Evolutionary conservation across 2,329 filamentous ascomycete genomes (phyloP).

Genomic region (Xylariaceae sp.): DNA sequence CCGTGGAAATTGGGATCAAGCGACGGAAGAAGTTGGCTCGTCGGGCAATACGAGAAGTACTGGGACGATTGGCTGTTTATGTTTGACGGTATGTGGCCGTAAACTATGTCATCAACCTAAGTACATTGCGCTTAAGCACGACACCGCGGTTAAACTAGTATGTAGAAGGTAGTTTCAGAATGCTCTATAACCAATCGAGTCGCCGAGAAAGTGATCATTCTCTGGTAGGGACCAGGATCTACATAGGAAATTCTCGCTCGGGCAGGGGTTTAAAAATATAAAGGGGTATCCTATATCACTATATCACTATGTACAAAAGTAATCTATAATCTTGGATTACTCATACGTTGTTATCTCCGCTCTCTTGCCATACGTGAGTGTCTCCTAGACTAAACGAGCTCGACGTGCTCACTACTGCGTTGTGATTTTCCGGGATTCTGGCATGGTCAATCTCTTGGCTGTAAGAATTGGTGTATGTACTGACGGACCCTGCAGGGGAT

Average conservation of each 20-base stretch:
- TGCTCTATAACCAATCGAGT: background rate
- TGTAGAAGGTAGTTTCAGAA: background rate
- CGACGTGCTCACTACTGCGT: constrained; percentile 35
- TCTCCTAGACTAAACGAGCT: constrained; percentile 41
- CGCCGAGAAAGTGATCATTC: background rate
- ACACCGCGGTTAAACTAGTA: background rate
- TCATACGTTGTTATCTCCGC: constrained; percentile 34
- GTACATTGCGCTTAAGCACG: background rate
- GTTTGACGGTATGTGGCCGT: constrained; percentile 52
- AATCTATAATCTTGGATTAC: constrained; percentile 1
- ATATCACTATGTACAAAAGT: constrained; percentile 11
- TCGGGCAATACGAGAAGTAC: constrained; percentile 50
- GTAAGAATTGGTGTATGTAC: constrained; percentile 15
- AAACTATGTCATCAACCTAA: background rate
- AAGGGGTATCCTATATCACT: constrained; percentile 19
- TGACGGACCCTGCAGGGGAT: constrained; percentile 28
- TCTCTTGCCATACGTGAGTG: constrained; percentile 39
- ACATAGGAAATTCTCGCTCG: too few relatives aligned
- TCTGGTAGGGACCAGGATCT: background rate
- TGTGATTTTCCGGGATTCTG: constrained; percentile 12
- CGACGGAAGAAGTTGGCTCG: constrained; percentile 49
- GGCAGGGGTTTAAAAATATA: background rate
- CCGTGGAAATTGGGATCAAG: constrained; percentile 49
- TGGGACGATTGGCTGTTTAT: constrained; percentile 57
- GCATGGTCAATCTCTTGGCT: constrained; percentile 18